A percentile compares a stretch with the other conserved stretches of the same genome.
Conservation (phyloP, 2,329 filamentous ascomycete species). For the Venturia pyrina region DNA sequence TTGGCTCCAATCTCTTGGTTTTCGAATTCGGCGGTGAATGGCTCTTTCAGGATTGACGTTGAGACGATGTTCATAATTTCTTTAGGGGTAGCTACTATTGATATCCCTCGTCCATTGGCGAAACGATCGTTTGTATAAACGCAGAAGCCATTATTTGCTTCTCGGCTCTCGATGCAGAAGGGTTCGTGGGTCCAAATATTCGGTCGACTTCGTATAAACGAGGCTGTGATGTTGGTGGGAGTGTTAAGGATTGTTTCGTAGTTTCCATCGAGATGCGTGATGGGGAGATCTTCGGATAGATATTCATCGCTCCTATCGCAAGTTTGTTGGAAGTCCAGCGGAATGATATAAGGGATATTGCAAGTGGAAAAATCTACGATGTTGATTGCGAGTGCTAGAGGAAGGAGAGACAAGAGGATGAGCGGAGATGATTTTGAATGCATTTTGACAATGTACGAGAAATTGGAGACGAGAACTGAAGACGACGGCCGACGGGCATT, state of each 20-base stretch:
- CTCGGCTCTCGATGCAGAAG: conserved; percentile 10
- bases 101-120: conserved; percentile 13
- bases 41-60: neutral
- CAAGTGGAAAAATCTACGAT: conserved; percentile 10
- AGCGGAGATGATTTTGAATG: neutral
- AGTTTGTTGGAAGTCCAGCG: neutral
- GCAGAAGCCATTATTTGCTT: conserved; percentile 12
- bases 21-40: neutral
- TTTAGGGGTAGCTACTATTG: conserved; percentile 8
- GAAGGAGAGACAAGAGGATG: neutral
- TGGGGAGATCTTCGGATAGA: neutral
- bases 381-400: neutral
- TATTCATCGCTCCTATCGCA: conserved; percentile 10
- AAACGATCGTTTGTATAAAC: conserved; percentile 13
- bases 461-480: neutral
- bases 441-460: neutral
- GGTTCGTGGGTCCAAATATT: conserved; percentile 13
- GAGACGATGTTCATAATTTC: neutral
- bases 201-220: neutral
- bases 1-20: neutral
- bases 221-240: conserved; percentile 6
- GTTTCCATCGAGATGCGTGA: neutral
- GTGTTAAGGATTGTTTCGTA: neutral
- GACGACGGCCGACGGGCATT: neutral
- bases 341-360: conserved; percentile 5